Evolutionary conservation across 2,329 filamentous ascomycete species (phyloP).

Genomic region (Trichoderma sp.): DNA sequence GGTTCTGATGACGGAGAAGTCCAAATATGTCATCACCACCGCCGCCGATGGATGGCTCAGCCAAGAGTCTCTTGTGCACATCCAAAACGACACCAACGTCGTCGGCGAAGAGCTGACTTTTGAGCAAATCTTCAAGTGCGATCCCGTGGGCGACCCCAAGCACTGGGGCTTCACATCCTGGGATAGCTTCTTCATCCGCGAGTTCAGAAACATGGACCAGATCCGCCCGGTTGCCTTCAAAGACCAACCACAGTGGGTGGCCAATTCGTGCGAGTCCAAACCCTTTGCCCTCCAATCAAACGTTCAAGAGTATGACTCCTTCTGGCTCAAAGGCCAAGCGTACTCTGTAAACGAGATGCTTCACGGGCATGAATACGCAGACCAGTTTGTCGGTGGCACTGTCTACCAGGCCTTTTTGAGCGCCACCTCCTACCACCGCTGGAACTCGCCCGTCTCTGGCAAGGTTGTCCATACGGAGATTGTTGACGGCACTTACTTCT

Average conservation of each 20-base stretch:
- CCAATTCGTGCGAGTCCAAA: slow-evolving; percentile 66
- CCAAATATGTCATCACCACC: slow-evolving; percentile 27
- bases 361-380: slow-evolving; percentile 50
- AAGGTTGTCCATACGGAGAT: slow-evolving; percentile 57
- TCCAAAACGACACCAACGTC: slow-evolving; percentile 33
- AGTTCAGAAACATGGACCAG: slow-evolving; percentile 44
- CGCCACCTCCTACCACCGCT: slow-evolving; percentile 67
- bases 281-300: slow-evolving; percentile 53
- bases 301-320: slow-evolving; percentile 58
- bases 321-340: slow-evolving; percentile 69
- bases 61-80: slow-evolving; percentile 25
- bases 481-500: slow-evolving; percentile 66
- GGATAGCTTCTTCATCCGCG: slow-evolving; percentile 66
- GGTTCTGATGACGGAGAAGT: slow-evolving; percentile 37
- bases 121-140: slow-evolving; percentile 32
- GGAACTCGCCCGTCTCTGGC: slow-evolving; percentile 66
- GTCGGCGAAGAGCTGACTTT: slow-evolving; percentile 28
- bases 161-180: slow-evolving; percentile 60
- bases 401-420: slow-evolving; percentile 70
- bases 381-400: slow-evolving; percentile 61
- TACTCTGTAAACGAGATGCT: slow-evolving; percentile 67
- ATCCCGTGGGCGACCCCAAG: slow-evolving; percentile 25
- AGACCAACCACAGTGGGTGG: slow-evolving; percentile 42
- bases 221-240: slow-evolving; percentile 58
- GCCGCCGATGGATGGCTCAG: slow-evolving; percentile 32